Conservation (phyloP, 2,329 filamentous ascomycete genomes). For the Blumeria hordei region DNA sequence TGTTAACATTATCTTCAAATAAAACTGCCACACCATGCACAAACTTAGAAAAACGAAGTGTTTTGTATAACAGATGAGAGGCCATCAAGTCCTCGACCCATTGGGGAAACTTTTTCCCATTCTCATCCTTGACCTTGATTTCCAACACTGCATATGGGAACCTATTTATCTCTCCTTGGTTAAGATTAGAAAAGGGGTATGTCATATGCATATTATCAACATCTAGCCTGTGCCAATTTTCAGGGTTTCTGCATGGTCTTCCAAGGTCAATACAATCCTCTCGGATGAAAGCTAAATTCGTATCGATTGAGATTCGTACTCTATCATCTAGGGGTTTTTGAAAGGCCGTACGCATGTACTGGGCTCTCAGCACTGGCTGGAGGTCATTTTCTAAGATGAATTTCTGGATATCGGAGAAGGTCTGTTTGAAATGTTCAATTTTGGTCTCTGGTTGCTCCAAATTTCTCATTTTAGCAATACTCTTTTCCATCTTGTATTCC, state of each 20-base stretch:
- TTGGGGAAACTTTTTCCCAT: conserved; percentile 40
- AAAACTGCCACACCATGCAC: conserved; percentile 77
- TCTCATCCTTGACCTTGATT: conserved; percentile 59
- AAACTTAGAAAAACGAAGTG: conserved; percentile 87
- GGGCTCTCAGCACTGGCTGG: conserved; percentile 68
- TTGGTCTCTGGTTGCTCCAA: conserved; percentile 42
- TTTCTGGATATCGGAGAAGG: conserved; percentile 52
- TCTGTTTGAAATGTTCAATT: conserved; percentile 43
- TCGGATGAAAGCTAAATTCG: conserved; percentile 67
- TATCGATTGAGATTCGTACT: conserved; percentile 81
- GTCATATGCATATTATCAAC: conserved; percentile 65
- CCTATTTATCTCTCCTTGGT: conserved; percentile 70
- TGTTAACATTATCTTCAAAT: conserved; percentile 92
- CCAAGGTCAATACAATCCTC: conserved; percentile 54
- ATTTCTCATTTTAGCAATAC: conserved; percentile 62
- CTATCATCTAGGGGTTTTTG: conserved; percentile 84
- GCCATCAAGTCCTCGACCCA: conserved; percentile 86
- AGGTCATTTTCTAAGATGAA: conserved; percentile 59
- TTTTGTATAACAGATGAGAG: conserved; percentile 76
- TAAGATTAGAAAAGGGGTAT: conserved; percentile 69
- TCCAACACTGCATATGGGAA: conserved; percentile 85
- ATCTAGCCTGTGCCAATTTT: conserved; percentile 76
- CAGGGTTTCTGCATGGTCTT: conserved; percentile 69
- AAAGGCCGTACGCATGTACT: conserved; percentile 85
- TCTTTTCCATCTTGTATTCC: conserved; percentile 82